These are phyloP conservation scores for Penicillium maclennaniae DNA, from an alignment of 495 filamentous ascomycete genomes.

Conservation along the genomic window DNA sequence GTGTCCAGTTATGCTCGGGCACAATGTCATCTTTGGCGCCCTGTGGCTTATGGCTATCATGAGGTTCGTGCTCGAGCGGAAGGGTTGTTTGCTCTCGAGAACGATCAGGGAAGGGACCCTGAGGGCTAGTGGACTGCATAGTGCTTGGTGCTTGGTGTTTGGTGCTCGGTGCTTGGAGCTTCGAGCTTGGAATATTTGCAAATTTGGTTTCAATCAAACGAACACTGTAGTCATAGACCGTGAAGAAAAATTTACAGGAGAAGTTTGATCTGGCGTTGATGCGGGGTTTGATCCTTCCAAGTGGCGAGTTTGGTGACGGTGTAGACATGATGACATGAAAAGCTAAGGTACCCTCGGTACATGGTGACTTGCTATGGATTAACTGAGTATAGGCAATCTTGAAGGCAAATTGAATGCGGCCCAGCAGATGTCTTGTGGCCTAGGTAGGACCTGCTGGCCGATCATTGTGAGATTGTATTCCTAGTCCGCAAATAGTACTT, in stretches of 20 bases:
- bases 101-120: conserved; percentile 7
- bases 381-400: not conserved
- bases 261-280: not conserved
- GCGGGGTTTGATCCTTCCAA: not conserved
- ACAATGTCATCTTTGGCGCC: not conserved
- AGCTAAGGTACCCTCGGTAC: not conserved
- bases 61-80: not conserved
- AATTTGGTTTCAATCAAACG: not conserved
- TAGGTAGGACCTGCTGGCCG: not conserved
- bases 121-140: conserved; percentile 10
- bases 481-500: not conserved
- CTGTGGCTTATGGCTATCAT: not conserved
- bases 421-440: not conserved
- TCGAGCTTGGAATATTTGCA: not conserved
- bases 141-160: conserved; percentile 1
- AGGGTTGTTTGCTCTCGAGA: conserved; percentile 1
- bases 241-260: not conserved
- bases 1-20: conserved; percentile 24
- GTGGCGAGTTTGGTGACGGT: not conserved
- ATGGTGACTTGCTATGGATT: not conserved
- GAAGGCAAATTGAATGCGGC: not conserved
- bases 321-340: not conserved
- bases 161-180: conserved; percentile 5
- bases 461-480: not conserved
- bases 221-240: not conserved